Evolutionary conservation across 257 asterid species (phyloP), one percentile per base, ranked within the genome.

Genomic region (Plantago major): DNA sequence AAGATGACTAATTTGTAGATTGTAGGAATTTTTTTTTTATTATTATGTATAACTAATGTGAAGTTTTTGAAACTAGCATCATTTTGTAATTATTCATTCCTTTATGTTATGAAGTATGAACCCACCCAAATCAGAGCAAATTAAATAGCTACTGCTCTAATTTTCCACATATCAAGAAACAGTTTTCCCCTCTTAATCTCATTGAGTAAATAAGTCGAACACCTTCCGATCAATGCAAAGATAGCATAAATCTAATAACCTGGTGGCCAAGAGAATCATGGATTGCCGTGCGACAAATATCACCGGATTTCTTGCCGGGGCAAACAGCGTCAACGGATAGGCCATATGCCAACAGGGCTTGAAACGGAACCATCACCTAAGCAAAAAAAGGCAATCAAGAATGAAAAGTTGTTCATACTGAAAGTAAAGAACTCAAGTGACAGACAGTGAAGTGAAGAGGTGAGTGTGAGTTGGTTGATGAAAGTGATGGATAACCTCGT

Each of bases 361-460:
- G 99, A 76, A 89, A 89, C 19, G 99, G 99, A 61, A 89, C 96
- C 99, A 89, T 92, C 67, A 78, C 93, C 98, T 91, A 71, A 17
- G 9, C 17, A 58, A 50, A 38, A 10, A 57, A 52, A 17, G 11
- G 13, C 15, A 28, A 43, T 42, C 46, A 45, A 11, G 10, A 47
- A 7, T 18, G 1, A 51, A 57, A 38, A 33, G 8, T 2, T 33
- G 26, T 2, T 7, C 12, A 33, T 14, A 54, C 26, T 44, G 10
- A 65, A 43, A 44, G 11, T 12, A 13, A 14, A 7, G 7, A 17
- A 19, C 11, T 12, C 6, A 28, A 11, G 33, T n/a, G n/a, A n/a
- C n/a, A n/a, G n/a, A n/a, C 54, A 58, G 62, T 52, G 46, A 3
- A 30, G 51, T 43, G 55, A 33, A 64, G 6, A 15, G 26, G 56